phyloP scores from a whole-genome alignment of 345 rosid species.

The Schrenkiella parvula region DNA sequence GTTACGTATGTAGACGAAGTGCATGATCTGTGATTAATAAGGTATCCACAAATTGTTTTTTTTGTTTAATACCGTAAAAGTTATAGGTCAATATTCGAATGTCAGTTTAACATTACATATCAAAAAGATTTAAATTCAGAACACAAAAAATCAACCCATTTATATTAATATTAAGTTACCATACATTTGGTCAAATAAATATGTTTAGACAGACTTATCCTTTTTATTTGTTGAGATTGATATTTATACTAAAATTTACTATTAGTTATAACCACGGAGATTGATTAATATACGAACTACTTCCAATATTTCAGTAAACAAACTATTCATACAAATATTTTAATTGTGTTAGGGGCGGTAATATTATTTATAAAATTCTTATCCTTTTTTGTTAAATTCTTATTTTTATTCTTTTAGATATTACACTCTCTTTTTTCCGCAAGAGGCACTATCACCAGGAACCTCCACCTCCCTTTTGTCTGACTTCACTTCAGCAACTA shows the following conservation, averaged over 20 bases:
- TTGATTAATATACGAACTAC: neutral
- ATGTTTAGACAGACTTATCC: neutral
- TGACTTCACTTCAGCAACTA: conserved; percentile 29
- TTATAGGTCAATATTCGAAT: too few species aligned
- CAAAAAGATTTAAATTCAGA: too few species aligned
- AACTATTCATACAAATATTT: neutral
- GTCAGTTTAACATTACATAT: too few species aligned
- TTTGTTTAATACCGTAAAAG: too few species aligned
- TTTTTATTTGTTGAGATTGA: neutral
- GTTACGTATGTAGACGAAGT: neutral
- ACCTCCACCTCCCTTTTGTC: conserved; percentile 64
- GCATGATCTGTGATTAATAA: neutral
- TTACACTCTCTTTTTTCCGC: conserved; percentile 31
- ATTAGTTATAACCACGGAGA: neutral
- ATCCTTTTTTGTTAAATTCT: neutral
- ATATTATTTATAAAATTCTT: neutral
- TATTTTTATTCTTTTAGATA: neutral
- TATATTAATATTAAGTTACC: too few species aligned
- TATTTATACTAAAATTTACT: neutral
- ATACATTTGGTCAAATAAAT: too few species aligned
- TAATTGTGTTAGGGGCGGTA: neutral
- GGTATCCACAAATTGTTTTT: too few species aligned
- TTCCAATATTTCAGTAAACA: neutral
- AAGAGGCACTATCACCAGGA: conserved; percentile 58
- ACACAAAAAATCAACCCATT: too few species aligned